These are phyloP conservation scores for Ilex paraguariensis DNA, from an alignment of 305 asterid species.

Conservation along the genomic window DNA sequence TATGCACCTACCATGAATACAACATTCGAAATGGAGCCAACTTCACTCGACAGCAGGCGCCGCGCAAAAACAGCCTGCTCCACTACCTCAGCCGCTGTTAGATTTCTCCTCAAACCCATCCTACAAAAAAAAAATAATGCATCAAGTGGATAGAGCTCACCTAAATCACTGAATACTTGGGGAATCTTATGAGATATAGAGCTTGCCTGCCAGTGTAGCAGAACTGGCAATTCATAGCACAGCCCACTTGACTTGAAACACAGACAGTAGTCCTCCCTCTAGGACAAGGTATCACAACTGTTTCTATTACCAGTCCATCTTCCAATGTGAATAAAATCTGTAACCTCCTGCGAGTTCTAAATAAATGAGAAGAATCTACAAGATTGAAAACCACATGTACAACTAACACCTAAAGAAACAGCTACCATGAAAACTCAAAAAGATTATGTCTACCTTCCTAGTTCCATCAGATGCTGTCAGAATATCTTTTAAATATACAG, in stretches of 20 bases:
- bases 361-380: slow-evolving; percentile 51
- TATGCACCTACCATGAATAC: slow-evolving; percentile 75
- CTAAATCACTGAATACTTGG: slow-evolving; percentile 1
- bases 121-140: slow-evolving; percentile 38
- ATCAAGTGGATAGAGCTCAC: slow-evolving; percentile 4
- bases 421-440: slow-evolving; percentile 1
- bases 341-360: slow-evolving; percentile 62
- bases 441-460: slow-evolving; percentile 55
- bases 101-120: slow-evolving; percentile 88
- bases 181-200: neutral
- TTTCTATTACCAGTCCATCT: slow-evolving; percentile 80
- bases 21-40: slow-evolving; percentile 72
- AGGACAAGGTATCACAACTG: slow-evolving; percentile 82
- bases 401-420: slow-evolving; percentile 2
- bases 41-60: slow-evolving; percentile 67
- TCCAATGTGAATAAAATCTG: slow-evolving; percentile 88
- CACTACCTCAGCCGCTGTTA: slow-evolving; percentile 87
- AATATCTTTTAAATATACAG: slow-evolving; percentile 57
- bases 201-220: slow-evolving; percentile 93
- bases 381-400: slow-evolving; percentile 2
- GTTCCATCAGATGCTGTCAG: slow-evolving; percentile 85
- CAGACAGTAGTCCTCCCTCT: slow-evolving; percentile 93
- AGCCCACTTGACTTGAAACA: slow-evolving; percentile 96
- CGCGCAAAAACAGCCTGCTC: slow-evolving; percentile 95
- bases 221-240: slow-evolving; percentile 96